Base-by-base conservation (phyloP, 306 rosid genomes). In the Urtica urens region DNA sequence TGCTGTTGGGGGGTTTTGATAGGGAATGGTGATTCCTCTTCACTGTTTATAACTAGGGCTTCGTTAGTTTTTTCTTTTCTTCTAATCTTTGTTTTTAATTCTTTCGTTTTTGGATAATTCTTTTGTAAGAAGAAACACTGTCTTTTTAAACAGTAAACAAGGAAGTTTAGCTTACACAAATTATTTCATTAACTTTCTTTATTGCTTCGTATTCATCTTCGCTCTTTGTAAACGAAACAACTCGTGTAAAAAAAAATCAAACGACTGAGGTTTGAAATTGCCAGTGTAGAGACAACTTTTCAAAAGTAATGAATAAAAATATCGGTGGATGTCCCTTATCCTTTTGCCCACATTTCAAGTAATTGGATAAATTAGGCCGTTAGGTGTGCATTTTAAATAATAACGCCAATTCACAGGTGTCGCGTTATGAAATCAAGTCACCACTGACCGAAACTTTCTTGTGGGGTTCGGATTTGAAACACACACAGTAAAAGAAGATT, bases 61-160 rank as follows among this genome's bases (percentile, higher is more conserved):
- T 37, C 51, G 51, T 60, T 72, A 44, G 42, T 51, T 35, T 24
- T 66, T 63, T 53, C 30, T 2, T 35, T 40, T 58, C 67, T 78
- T 67, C 58, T 64, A 69, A 55, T 61, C 51, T 59, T 60, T 29
- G 19, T 6, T 47, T 55, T 76, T 63, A 54, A 76, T 76, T 75
- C 72, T 59, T 77, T 68, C 51, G 66, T 69, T 65, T 71, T 52
- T 49, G 71, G 68, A 68, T 71, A 64, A 75, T 82, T 74, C 76
- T 78, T 82, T 82, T 84, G 92, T 75, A 74, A 65, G 75, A 77
- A 72, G 49, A 56, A 72, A 35, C 39, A 3, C 43, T 67, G 58
- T 58, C 63, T 64, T 62, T 72, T 57, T 62, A 68, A 65, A 58
- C 28, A 44, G 62, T 42, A 50, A 49, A 57, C 64, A 49, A 46